A percentile compares a stretch with the other conserved stretches of the same genome.
Evolutionary conservation across 345 rosid genomes (phyloP).

Genomic region (Trapa bicornis): DNA sequence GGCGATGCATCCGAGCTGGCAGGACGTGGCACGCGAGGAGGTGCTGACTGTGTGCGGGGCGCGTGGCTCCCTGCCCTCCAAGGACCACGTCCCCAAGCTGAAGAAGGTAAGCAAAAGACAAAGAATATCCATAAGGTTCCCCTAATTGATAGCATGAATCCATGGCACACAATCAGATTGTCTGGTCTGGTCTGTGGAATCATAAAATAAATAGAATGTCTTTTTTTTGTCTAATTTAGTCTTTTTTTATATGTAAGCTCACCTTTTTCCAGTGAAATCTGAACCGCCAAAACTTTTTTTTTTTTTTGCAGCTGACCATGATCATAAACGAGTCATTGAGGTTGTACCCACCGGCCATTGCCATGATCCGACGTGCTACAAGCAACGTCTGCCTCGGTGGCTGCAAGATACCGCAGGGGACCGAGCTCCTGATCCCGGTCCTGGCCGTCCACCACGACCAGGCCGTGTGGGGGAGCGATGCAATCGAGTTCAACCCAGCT

Average conservation of each 20-base stretch:
- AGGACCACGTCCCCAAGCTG: slow-evolving; percentile 59
- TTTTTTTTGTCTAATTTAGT: no score
- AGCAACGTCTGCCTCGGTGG: slow-evolving; percentile 33
- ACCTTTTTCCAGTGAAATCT: neutral
- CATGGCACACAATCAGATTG: no score
- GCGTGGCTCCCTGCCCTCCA: slow-evolving; percentile 53
- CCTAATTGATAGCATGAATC: no score
- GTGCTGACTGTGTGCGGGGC: slow-evolving; percentile 63
- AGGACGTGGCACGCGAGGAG: slow-evolving; percentile 75
- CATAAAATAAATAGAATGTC: no score
- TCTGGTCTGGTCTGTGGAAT: no score
- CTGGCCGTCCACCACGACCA: slow-evolving; percentile 40
- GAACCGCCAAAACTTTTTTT: neutral
- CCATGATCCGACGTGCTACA: slow-evolving; percentile 27
- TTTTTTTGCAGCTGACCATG: slow-evolving; percentile 34
- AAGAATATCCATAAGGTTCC: neutral
- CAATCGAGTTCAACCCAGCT: slow-evolving; percentile 45
- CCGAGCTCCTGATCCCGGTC: slow-evolving; percentile 38
- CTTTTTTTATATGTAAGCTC: neutral
- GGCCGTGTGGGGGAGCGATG: slow-evolving; percentile 67
- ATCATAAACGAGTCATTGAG: slow-evolving; percentile 59
- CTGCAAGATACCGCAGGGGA: slow-evolving; percentile 44
- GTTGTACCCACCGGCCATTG: slow-evolving; percentile 54
- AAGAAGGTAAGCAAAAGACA: slow-evolving; percentile 37
- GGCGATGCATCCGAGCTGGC: slow-evolving; percentile 82